A percentile compares a stretch with the other conserved stretches of the same genome.
Conservation (phyloP, 169 alveolate genomes). For the Eimeria necatrix region DNA sequence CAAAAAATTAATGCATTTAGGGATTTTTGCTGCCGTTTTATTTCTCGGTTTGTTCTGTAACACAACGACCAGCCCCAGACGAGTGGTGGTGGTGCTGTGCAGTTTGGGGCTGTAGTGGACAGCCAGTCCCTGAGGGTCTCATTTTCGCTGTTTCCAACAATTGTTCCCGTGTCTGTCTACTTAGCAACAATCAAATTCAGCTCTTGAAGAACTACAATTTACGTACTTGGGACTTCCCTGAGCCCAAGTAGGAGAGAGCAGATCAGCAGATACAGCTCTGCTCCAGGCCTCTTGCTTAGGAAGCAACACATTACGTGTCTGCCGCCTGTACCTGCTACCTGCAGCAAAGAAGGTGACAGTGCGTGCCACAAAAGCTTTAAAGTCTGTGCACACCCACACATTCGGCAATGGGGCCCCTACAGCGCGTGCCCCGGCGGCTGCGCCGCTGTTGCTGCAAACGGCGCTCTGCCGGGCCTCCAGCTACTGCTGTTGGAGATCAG, state of each 20-base stretch:
- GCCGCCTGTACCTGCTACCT: no score
- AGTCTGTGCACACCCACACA: neutral
- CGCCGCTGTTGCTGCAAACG: conserved; percentile 46
- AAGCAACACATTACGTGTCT: no score
- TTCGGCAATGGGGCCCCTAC: conserved; percentile 41
- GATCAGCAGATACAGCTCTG: neutral
- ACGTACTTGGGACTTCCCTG: no score
- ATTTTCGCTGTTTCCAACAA: neutral
- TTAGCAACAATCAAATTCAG: neutral
- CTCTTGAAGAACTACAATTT: neutral
- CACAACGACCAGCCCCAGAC: conserved; percentile 65
- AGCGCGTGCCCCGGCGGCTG: conserved; percentile 37
- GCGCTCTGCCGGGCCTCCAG: neutral
- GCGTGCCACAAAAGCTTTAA: neutral
- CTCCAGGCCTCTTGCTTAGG: neutral
- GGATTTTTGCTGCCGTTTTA: neutral
- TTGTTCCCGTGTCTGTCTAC: neutral
- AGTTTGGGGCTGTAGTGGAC: neutral
- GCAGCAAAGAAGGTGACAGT: no score
- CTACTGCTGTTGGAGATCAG: neutral
- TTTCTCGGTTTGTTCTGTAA: neutral
- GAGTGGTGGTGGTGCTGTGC: conserved; percentile 38
- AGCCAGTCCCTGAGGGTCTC: neutral
- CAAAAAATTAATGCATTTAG: neutral
- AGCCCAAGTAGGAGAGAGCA: neutral